Evolutionary conservation across 306 rosid genomes (phyloP).

Genomic region (Lathyrus tuberosus): DNA sequence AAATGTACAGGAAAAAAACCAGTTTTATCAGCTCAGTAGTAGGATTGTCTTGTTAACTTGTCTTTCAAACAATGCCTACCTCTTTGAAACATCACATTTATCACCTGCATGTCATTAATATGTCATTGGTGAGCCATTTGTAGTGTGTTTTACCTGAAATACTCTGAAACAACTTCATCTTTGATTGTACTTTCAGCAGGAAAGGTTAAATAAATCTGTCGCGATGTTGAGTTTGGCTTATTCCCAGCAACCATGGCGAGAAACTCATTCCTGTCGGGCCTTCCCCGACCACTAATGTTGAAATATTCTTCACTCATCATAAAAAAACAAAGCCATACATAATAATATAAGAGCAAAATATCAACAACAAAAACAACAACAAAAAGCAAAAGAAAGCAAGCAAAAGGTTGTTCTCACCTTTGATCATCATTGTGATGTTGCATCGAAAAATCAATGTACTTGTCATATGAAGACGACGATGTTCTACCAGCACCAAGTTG

Average conservation of each 20-base stretch:
- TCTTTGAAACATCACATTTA: no score
- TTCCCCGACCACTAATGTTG: constrained; percentile 64
- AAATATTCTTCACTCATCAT: constrained; percentile 80
- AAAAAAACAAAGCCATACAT: constrained; percentile 27
- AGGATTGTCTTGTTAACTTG: constrained; percentile 28
- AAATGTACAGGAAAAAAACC: no score
- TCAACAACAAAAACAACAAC: constrained; percentile 2
- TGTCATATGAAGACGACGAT: constrained; percentile 63
- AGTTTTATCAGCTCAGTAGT: constrained; percentile 26
- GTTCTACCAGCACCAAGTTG: no score
- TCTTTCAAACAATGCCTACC: background rate
- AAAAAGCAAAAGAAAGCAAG: background rate
- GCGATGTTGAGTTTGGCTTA: constrained; percentile 77
- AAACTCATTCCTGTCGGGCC: constrained; percentile 80
- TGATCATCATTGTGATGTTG: constrained; percentile 81
- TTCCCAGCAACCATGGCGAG: constrained; percentile 62
- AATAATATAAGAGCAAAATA: constrained; percentile 7
- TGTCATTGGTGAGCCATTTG: constrained; percentile 12
- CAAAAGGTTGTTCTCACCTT: constrained; percentile 39
- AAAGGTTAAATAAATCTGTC: constrained; percentile 95
- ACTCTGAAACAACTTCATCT: constrained; percentile 94
- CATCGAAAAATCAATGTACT: constrained; percentile 62
- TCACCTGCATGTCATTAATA: no score
- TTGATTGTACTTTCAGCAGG: constrained; percentile 92
- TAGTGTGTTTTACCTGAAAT: constrained; percentile 68